Evolutionary conservation across 2,329 filamentous ascomycete genomes (phyloP), one percentile per base, ranked within the genome.

Genomic region (Ascosphaera apis): DNA sequence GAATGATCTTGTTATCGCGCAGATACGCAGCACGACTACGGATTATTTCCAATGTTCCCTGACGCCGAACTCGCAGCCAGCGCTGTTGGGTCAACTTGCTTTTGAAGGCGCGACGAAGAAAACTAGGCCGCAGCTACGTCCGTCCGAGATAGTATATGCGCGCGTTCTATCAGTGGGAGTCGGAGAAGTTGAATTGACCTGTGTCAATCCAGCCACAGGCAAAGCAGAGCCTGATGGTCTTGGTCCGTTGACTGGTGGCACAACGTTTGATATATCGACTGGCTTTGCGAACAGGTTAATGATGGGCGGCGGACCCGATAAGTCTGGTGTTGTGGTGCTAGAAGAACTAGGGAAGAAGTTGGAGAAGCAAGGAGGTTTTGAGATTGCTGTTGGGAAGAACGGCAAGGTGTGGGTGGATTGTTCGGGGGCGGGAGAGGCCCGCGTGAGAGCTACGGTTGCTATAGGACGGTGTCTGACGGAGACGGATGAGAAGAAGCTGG

Each of bases 101-200:
- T 98, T 98, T 53, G 86, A 95, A 56, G 73, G 74, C 42, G 88
- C 83, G 13, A 82, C 77, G 32, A 88, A 84, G 55, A 95, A 95
- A 60, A 92, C 81, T 2, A 68, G 84, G 1, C 88, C 88, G 0
- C 66, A 80, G 43, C 67, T 95, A 31, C 61, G 65, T 18, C 50
- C 70, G 11, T 82, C 82, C 27, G 72, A 81, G 36, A 60, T 93
- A 18, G 81, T 95, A 25, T 95, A 95, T 58, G 86, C 84, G 27
- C 77, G 86, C 42, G 72, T 98, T 31, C 74, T 76, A 43, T 13
- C 9, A 8, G 13, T 28, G 9, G 9, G 13, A 8, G 9, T 13
- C 25, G 81, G 84, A 60, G 82, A 93, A 49, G 68, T 82, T 1
- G 88, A 95, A 57, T 62, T 98, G 32, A 82, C 91, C 48, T 95